Conservation (phyloP, 2,329 filamentous ascomycete species). For the Cercospora janseana region DNA sequence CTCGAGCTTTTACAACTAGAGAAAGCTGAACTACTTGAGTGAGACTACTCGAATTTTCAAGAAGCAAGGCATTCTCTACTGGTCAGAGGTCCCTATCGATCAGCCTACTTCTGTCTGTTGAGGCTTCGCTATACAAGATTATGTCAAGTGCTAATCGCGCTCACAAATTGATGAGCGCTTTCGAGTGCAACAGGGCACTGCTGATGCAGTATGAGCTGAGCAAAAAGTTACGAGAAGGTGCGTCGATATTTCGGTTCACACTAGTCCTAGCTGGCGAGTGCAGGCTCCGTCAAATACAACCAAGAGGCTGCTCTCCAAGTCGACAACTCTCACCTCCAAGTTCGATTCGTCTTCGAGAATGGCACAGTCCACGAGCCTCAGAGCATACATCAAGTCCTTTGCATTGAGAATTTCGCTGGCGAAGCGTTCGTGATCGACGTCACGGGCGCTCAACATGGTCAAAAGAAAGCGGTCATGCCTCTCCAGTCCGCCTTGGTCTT, state of each 20-base stretch:
- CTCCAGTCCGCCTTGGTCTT: background rate
- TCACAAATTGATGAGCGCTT: background rate
- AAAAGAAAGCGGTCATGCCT: background rate
- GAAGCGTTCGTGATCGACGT: conserved; percentile 7
- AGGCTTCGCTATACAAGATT: background rate
- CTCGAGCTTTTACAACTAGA: conserved; percentile 17
- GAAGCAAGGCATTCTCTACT: background rate
- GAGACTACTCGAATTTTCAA: conserved; percentile 8
- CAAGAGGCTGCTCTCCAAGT: background rate
- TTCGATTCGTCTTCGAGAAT: background rate
- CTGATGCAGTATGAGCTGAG: background rate
- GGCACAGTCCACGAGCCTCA: background rate
- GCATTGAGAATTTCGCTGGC: background rate
- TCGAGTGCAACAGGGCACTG: background rate
- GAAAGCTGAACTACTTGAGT: conserved; percentile 16
- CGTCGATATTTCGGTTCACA: background rate
- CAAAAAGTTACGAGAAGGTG: background rate
- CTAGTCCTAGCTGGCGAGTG: background rate
- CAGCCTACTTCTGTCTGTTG: background rate
- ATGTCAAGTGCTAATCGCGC: background rate
- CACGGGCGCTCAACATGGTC: background rate
- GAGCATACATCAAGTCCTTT: conserved; percentile 3
- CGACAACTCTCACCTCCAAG: background rate
- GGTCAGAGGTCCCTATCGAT: background rate
- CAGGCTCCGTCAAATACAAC: background rate